Conservation (phyloP, 306 rosid species). For the Quercus suber region DNA sequence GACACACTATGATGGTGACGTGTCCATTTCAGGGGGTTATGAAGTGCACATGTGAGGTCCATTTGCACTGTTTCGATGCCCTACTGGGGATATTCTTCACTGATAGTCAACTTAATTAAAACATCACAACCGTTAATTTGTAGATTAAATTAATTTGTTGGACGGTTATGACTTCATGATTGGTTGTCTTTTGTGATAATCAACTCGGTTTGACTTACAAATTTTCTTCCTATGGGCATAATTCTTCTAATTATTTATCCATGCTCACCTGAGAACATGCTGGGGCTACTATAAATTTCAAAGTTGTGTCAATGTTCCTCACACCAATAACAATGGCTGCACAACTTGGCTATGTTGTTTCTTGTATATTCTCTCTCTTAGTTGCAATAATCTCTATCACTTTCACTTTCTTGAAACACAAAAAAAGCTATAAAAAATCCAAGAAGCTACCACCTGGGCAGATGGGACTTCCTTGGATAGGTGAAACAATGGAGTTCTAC, state of each 20-base stretch:
- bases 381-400: conserved; percentile 23
- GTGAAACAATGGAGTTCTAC: conserved; percentile 82
- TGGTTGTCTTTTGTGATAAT: conserved; percentile 28
- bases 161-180: conserved; percentile 26
- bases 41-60: conserved; percentile 13
- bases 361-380: conserved; percentile 30
- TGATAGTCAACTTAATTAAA: conserved; percentile 9
- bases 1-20: conserved; percentile 27
- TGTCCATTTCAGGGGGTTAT: conserved; percentile 21
- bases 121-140: conserved; percentile 17
- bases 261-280: conserved; percentile 10
- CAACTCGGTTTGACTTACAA: conserved; percentile 21
- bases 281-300: conserved; percentile 1
- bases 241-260: conserved; percentile 30
- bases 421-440: conserved; percentile 22
- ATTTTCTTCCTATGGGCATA: conserved; percentile 5
- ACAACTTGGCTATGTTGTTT: conserved; percentile 13
- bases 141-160: neutral
- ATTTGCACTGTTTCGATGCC: neutral
- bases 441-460: conserved; percentile 63
- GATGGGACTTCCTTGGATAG: conserved; percentile 77
- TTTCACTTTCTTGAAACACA: conserved; percentile 36
- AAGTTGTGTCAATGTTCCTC: conserved; percentile 3
- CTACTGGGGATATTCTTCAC: neutral
- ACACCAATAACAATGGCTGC: conserved; percentile 34